Evolutionary conservation across 2,329 filamentous ascomycete genomes (phyloP), one percentile per base, ranked within the genome.

Genomic region (Penicillium freii): DNA sequence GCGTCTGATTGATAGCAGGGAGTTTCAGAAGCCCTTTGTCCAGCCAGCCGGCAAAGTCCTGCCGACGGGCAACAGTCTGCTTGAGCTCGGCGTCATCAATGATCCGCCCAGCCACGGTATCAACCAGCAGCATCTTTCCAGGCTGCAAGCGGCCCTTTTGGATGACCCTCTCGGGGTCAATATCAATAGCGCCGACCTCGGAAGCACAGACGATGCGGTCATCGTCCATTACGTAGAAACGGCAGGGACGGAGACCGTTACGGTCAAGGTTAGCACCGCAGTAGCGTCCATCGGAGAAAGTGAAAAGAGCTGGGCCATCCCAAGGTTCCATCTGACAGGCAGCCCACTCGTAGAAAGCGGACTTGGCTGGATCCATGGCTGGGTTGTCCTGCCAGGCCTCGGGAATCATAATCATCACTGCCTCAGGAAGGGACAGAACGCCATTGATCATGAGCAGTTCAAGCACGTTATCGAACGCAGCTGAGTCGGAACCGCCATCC

Each of bases 271-370:
- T 97, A 65, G 93, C 93, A 83, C 93, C 93, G 71, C 93, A 97
- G 82, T 94, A 97, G 62, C 93, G 88, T 60, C 93, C 93, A 74
- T 97, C 93, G 29, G 93, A 91, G 77, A 97, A 97, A 7, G 92
- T 97, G 81, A 97, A 97, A 33, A 97, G 85, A 55, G 93, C 93
- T 34, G 93, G 93, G 19, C 93, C 93, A 77, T 97, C 93, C 93
- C 93, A 97, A 17, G 93, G 92, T 80, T 97, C 93, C 93, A 97
- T 97, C 82, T 96, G 90, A 76, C 93, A 97, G 65, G 92, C 92
- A 69, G 93, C 93, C 92, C 93, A 97, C 76, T 97, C 92, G 78
- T 97, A 97, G 78, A 97, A 97, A 51, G 93, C 93, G 58, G 92
- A 90, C 80, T 97, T 97, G 71, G 91, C 90, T 56, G 92, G 91